Evolutionary conservation across 2,329 filamentous ascomycete genomes (phyloP), one percentile per base, ranked within the genome.

Genomic region (Colletotrichum sp.): DNA sequence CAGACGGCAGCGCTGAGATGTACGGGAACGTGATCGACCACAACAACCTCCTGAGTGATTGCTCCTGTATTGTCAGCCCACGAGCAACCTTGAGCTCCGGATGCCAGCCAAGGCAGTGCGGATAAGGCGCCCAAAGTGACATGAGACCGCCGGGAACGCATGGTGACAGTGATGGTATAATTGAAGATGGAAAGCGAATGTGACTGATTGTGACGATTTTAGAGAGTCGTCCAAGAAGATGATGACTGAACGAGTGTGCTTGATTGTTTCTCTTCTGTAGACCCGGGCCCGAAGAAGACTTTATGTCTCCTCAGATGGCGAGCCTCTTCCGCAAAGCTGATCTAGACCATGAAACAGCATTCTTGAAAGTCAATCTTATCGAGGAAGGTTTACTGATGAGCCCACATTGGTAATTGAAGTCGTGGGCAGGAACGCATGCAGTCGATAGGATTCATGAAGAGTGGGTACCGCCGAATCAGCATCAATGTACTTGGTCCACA

Each of bases 61-160:
- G n/a, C 44, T 21, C 44, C n/a, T 52, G n/a, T 0, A 2, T 21
- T 0, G n/a, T 13, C n/a, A 52, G 12, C n/a, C 44, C 3, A 52
- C 3, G 44, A 3, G 44, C 44, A 52, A 52, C 6, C 12, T 52
- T 52, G 44, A 52, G 44, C 0, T 52, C 44, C 44, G 0, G n/a
- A 52, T 13, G n/a, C n/a, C n/a, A 52, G n/a, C 44, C 44, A 52
- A 52, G 44, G 44, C 44, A 52, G n/a, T 21, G 0, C 44, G n/a
- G n/a, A 52, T 21, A 52, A 8, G 6, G n/a, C 44, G 12, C 44
- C 12, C 6, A 52, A 3, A 24, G 44, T 8, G n/a, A 24, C n/a
- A 52, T 52, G 10, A 52, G 44, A 13, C n/a, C n/a, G n/a, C 1
- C 44, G n/a, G 10, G 44, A 13, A 21, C 44, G 44, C 44, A 52